Evolutionary conservation across 495 filamentous ascomycete species (phyloP), one percentile per base, ranked within the genome.

Genomic region (Tricharina praecox): DNA sequence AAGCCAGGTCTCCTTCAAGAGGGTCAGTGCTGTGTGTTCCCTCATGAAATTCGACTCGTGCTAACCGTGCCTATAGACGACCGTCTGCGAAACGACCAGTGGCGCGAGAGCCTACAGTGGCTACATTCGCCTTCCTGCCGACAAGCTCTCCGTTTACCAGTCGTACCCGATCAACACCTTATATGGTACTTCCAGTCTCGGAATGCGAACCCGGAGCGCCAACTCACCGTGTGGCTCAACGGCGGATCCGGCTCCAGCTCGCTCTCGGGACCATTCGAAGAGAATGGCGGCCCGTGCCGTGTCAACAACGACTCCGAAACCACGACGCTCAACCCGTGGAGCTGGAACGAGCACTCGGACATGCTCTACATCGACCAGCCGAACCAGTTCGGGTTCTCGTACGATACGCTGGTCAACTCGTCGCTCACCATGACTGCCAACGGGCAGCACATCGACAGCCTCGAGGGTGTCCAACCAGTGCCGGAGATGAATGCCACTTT

Each of bases 131-230:
- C 59, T 77, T 7, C 74, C 73, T 11, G 65, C 71, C 0, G 53
- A 54, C 8, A 62, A 62, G 15, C 62, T 69, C 23, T 39, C 55
- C 3, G 67, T 68, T 34, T 59, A 5, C 8, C 36, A 39, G 20
- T 15, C 36, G 15, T 81, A 78, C 54, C 67, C 75, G 16, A 77
- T 78, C 46, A 81, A 84, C 58, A 80, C 71, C 15, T 82, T 81
- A 53, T 83, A 62, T 83, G 78, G 80, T 84, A 80, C 55, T 72
- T 85, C 49, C 77, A 75, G 50, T 73, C 75, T 0, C 67, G 77
- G 21, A 66, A 75, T 20, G 73, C 39, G 68, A 74, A 0, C 52
- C 66, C 37, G 73, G 72, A 24, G 70, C 72, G 3, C 71, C 74
- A 21, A 32, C 63, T 81, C 18, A 74, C 75, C 2, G 73, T 82